These are phyloP conservation scores for Barnettozyma populi DNA, from an alignment of 805 yeast genomes.

Conservation along the genomic window DNA sequence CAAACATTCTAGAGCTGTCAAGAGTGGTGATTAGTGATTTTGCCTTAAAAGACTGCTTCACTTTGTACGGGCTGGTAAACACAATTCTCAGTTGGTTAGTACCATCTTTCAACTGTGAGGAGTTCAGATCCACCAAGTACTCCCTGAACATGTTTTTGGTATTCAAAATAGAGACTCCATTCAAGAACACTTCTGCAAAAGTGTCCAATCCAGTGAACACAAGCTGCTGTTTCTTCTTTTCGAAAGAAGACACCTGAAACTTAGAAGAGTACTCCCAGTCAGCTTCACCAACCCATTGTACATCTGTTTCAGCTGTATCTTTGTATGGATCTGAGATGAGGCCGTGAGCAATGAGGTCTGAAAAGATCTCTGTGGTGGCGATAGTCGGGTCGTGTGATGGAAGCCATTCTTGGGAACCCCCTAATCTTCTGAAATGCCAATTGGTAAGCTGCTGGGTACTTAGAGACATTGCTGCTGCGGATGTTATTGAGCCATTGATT, in stretches of 20 bases:
- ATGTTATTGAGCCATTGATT: neutral
- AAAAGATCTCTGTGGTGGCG: constrained; percentile 32
- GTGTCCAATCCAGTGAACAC: constrained; percentile 27
- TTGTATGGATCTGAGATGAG: constrained; percentile 41
- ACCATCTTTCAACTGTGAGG: constrained; percentile 1
- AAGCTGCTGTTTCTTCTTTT: constrained; percentile 2
- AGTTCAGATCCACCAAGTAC: constrained; percentile 28
- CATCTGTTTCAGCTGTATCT: constrained; percentile 36
- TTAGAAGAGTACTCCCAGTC: constrained; percentile 42
- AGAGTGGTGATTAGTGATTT: constrained; percentile 31
- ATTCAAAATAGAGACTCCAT: constrained; percentile 30
- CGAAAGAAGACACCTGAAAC: constrained; percentile 29
- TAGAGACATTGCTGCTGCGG: neutral
- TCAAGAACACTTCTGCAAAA: constrained; percentile 26
- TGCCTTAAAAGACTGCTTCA: constrained; percentile 27
- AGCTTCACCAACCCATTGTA: constrained; percentile 47
- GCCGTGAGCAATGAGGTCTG: constrained; percentile 34
- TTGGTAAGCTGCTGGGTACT: constrained; percentile 1
- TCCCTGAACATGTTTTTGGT: constrained; percentile 41
- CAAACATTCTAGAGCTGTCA: constrained; percentile 33
- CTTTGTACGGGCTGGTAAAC: constrained; percentile 35
- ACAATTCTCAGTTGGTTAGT: constrained; percentile 30
- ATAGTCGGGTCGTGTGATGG: constrained; percentile 8
- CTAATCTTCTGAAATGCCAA: constrained; percentile 11
- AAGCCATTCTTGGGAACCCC: constrained; percentile 6